These are phyloP conservation scores for Colletotrichum eremochloae DNA, from an alignment of 2,329 filamentous ascomycete species.

Conservation along the genomic window DNA sequence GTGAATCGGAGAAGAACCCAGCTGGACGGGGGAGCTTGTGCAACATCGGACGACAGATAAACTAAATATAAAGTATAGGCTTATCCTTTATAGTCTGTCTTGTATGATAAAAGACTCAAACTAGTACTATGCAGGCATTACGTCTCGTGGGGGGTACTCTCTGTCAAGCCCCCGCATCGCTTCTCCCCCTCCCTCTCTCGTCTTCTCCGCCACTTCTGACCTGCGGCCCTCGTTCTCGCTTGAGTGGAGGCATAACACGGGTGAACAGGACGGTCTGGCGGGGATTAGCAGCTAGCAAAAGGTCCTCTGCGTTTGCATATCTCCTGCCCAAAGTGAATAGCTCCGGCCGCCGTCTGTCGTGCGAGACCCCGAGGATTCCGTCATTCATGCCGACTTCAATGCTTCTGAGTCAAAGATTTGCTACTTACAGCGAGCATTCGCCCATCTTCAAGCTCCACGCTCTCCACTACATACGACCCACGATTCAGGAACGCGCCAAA, in stretches of 20 bases:
- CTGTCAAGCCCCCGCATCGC: not conserved
- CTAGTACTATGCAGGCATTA: not conserved
- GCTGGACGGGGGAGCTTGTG: slow-evolving; percentile 1
- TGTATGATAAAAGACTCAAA: too few species aligned
- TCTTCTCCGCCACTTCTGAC: not conserved
- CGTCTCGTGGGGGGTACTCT: not conserved
- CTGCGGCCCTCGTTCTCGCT: not conserved
- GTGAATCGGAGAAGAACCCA: slow-evolving; percentile 17
- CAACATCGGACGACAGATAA: slow-evolving; percentile 14
- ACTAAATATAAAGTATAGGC: not conserved
- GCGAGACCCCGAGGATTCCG: not conserved
- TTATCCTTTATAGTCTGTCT: too few species aligned
- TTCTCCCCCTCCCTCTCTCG: not conserved
- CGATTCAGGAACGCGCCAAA: slow-evolving; percentile 35
- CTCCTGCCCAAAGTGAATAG: slow-evolving; percentile 26
- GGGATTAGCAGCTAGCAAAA: slow-evolving; percentile 33
- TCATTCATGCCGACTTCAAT: not conserved
- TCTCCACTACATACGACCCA: slow-evolving; percentile 34
- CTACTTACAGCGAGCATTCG: not conserved
- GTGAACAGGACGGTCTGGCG: slow-evolving; percentile 18
- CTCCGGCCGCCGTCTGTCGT: not conserved
- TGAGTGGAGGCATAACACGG: not conserved
- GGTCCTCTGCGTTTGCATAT: slow-evolving; percentile 11
- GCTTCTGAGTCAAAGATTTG: not conserved
- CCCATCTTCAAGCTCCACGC: not conserved